These are phyloP conservation scores for Colletotrichum theobromicola DNA, from an alignment of 2,329 filamentous ascomycete genomes.

Conservation along the genomic window DNA sequence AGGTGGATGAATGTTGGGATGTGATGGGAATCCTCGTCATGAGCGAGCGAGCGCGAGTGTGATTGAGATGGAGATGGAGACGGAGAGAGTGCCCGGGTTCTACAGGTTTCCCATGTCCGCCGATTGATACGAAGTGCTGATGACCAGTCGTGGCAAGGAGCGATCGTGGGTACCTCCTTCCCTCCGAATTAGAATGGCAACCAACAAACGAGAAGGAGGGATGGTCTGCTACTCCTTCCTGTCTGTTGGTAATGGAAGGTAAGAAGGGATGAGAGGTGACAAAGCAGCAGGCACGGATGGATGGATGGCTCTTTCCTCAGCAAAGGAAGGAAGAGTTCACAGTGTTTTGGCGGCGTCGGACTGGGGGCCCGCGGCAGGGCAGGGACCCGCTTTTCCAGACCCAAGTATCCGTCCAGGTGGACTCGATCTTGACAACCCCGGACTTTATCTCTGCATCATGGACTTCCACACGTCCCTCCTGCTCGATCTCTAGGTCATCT, in stretches of 20 bases:
- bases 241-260: background rate
- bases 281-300: background rate
- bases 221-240: background rate
- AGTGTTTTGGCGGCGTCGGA: background rate
- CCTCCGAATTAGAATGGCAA: background rate
- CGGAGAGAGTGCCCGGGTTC: background rate
- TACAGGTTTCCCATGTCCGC: background rate
- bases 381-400: background rate
- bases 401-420: constrained; percentile 10
- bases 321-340: background rate
- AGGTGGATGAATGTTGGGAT: background rate
- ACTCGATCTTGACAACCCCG: constrained; percentile 17
- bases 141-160: background rate
- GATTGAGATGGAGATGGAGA: background rate
- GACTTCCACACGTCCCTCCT: background rate
- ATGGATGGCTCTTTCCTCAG: background rate
- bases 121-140: background rate
- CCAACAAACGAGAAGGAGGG: background rate
- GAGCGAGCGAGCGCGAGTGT: background rate
- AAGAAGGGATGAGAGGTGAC: background rate
- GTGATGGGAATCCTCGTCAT: background rate
- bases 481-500: constrained; percentile 12
- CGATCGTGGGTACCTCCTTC: background rate
- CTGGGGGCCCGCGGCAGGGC: background rate
- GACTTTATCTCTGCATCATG: constrained; percentile 12